These are phyloP conservation scores for Rachicladosporium sp. DNA, from an alignment of 2,329 filamentous ascomycete species.

Conservation along the genomic window DNA sequence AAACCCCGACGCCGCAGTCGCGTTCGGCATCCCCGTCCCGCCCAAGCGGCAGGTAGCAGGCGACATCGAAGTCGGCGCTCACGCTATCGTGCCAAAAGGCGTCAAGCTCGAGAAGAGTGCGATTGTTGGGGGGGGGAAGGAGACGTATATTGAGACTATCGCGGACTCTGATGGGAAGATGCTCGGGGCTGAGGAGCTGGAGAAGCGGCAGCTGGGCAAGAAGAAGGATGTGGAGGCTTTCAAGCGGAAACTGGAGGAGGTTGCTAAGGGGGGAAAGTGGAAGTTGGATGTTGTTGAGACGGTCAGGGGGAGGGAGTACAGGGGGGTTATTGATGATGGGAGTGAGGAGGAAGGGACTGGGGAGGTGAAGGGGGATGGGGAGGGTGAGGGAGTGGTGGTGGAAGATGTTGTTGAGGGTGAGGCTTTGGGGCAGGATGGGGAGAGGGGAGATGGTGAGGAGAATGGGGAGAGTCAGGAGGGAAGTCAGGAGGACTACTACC, in stretches of 20 bases:
- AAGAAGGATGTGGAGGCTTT: conserved; percentile 58
- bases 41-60: conserved; percentile 33
- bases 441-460: conserved; percentile 7
- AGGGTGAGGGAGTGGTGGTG: conserved; percentile 36
- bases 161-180: conserved; percentile 45
- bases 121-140: conserved; percentile 38
- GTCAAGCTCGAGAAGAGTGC: conserved; percentile 42
- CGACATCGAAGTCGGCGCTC: conserved; percentile 47
- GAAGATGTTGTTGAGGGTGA: neutral
- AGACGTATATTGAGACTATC: conserved; percentile 40
- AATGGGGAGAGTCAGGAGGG: conserved; percentile 14
- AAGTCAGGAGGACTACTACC: conserved; percentile 25
- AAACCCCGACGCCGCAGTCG: conserved; percentile 21
- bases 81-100: conserved; percentile 42
- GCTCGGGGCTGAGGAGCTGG: conserved; percentile 31
- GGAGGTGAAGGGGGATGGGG: conserved; percentile 26
- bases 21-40: conserved; percentile 7
- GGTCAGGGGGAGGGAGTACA: conserved; percentile 51
- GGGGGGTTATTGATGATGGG: conserved; percentile 54
- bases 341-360: conserved; percentile 36
- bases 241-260: conserved; percentile 52
- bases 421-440: conserved; percentile 24
- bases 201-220: conserved; percentile 41
- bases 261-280: conserved; percentile 64
- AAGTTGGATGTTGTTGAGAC: conserved; percentile 67